These are phyloP conservation scores for Fonsecaea erecta DNA, from an alignment of 2,329 filamentous ascomycete species.

Conservation along the genomic window DNA sequence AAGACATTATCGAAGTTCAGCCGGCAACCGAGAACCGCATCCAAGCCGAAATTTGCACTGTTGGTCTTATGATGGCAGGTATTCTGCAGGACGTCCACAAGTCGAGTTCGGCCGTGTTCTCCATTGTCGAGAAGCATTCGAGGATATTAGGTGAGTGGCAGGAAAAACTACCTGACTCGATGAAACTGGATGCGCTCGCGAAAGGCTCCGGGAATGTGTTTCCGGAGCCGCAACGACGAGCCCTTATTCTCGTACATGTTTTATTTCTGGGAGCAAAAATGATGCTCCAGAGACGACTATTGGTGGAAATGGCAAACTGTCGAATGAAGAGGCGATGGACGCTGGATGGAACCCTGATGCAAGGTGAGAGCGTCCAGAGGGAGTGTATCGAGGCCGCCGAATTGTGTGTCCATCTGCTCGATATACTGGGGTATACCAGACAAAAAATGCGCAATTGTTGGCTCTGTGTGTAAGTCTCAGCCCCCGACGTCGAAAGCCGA, in stretches of 20 bases:
- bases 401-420: conserved; percentile 11
- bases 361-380: conserved; percentile 9
- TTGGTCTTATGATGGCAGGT: conserved; percentile 14
- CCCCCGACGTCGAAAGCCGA: not conserved
- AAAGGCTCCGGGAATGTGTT: not conserved
- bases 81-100: conserved; percentile 19
- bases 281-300: conserved; percentile 16
- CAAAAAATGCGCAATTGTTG: conserved; percentile 17
- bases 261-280: conserved; percentile 18
- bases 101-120: conserved; percentile 13
- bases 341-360: conserved; percentile 14
- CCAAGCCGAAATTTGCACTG: conserved; percentile 18
- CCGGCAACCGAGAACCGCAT: conserved; percentile 20
- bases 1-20: conserved; percentile 15
- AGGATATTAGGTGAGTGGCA: conserved; percentile 17
- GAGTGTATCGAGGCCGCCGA: conserved; percentile 19
- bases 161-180: conserved; percentile 6
- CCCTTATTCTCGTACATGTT: conserved; percentile 19
- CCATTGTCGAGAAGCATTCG: conserved; percentile 7
- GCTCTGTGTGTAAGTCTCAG: conserved; percentile 22
- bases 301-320: conserved; percentile 19
- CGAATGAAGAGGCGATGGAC: conserved; percentile 21
- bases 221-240: conserved; percentile 12
- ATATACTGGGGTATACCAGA: conserved; percentile 12
- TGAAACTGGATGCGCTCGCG: conserved; percentile 12